Percentiles rank a stretch among this genome's conserved stretches.
phyloP scores from a whole-genome alignment of 2,329 filamentous ascomycete species.

The Exophiala sp. region DNA sequence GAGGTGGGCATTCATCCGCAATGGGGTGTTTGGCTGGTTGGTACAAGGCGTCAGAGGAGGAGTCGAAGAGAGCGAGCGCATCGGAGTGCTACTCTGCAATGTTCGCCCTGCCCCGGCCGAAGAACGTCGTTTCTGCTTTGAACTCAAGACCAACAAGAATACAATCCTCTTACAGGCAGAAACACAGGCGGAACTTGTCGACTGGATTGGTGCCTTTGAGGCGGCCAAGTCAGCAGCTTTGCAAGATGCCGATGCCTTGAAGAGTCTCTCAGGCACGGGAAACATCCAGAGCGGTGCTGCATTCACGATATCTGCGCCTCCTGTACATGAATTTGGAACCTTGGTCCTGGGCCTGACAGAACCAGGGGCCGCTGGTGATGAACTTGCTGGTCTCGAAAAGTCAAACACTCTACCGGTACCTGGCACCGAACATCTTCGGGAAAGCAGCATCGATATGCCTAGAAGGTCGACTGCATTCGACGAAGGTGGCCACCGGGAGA shows the following conservation, averaged over 20 bases:
- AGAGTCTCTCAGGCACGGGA: conserved; percentile 42
- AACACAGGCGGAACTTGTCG: conserved; percentile 82
- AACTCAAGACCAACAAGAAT: conserved; percentile 95
- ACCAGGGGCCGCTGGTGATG: conserved; percentile 41
- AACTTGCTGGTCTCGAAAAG: conserved; percentile 53
- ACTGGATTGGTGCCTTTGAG: conserved; percentile 92
- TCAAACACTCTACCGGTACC: conserved; percentile 60
- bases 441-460: conserved; percentile 68
- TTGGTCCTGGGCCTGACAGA: conserved; percentile 64
- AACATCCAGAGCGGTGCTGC: conserved; percentile 58
- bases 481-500: conserved; percentile 69
- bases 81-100: conserved; percentile 88
- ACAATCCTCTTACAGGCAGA: conserved; percentile 87
- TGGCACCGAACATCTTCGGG: conserved; percentile 53
- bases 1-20: conserved; percentile 91
- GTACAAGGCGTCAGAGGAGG: conserved; percentile 71
- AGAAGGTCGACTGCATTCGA: conserved; percentile 53
- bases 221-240: conserved; percentile 88
- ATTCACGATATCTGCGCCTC: conserved; percentile 85
- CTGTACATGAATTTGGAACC: conserved; percentile 83
- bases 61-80: conserved; percentile 92
- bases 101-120: conserved; percentile 86
- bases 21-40: conserved; percentile 93
- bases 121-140: conserved; percentile 93
- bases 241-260: conserved; percentile 59